A percentile compares a stretch with the other conserved stretches of the same genome.
Conservation (phyloP, 2,329 filamentous ascomycete genomes). For the Cytospora piceae region DNA sequence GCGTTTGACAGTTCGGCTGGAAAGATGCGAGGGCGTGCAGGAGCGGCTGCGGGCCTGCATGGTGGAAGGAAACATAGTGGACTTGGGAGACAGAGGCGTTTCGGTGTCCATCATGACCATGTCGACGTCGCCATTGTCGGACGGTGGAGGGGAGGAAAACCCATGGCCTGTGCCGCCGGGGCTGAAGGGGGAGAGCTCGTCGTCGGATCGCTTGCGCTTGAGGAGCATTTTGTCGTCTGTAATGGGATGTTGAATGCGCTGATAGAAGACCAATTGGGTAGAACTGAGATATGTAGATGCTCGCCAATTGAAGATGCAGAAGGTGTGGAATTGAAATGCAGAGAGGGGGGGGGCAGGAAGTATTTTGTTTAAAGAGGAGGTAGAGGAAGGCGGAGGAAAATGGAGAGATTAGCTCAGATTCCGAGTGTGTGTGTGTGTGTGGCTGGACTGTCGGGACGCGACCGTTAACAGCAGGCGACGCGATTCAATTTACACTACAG, state of each 20-base stretch:
- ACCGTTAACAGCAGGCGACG: slow-evolving; percentile 4
- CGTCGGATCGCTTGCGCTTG: slow-evolving; percentile 67
- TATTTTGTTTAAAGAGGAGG: not conserved
- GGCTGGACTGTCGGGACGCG: slow-evolving; percentile 17
- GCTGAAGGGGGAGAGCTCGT: slow-evolving; percentile 54
- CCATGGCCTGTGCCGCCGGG: slow-evolving; percentile 45
- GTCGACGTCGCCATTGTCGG: slow-evolving; percentile 7
- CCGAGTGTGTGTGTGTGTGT: not conserved
- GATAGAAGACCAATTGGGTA: not conserved
- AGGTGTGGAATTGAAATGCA: not conserved
- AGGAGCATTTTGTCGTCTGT: slow-evolving; percentile 49
- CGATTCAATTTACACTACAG: slow-evolving; percentile 19
- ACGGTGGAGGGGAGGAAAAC: slow-evolving; percentile 44
- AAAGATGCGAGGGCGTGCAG: slow-evolving; percentile 49
- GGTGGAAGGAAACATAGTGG: slow-evolving; percentile 36
- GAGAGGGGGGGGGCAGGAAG: not conserved
- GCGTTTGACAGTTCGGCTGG: slow-evolving; percentile 64
- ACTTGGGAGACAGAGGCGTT: slow-evolving; percentile 35
- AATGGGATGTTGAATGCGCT: not conserved
- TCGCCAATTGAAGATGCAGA: not conserved
- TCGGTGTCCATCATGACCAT: slow-evolving; percentile 37
- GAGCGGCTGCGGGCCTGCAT: slow-evolving; percentile 33
- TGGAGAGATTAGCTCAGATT: not conserved
- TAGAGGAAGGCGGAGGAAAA: too few species aligned
- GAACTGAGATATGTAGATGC: not conserved